Evolutionary conservation across 768 basidiomycete species (phyloP).

Genomic region (Tephrocybe sp.): DNA sequence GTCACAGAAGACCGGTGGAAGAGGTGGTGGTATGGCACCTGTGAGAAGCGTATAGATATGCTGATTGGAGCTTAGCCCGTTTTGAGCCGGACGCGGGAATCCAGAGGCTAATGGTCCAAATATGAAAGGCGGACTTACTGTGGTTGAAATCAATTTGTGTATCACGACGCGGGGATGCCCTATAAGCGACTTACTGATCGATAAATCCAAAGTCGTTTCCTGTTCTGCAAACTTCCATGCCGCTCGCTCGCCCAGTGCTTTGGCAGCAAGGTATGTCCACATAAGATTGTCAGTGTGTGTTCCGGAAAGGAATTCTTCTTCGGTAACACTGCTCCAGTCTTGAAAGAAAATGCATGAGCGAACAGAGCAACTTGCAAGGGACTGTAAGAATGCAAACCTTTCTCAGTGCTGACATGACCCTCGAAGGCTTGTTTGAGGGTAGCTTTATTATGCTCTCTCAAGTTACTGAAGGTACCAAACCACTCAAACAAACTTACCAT

Average conservation of each 20-base stretch:
- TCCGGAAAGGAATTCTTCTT: constrained; percentile 26
- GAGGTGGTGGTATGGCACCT: constrained; percentile 19
- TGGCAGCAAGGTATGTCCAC: constrained; percentile 33
- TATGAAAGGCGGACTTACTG: constrained; percentile 33
- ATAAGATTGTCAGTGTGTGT: constrained; percentile 13
- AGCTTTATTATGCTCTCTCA: constrained; percentile 4
- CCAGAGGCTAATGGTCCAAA: constrained; percentile 30
- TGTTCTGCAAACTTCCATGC: constrained; percentile 38
- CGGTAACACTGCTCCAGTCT: constrained; percentile 35
- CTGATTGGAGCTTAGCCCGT: constrained; percentile 24
- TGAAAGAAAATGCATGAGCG: not conserved
- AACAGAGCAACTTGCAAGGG: no score
- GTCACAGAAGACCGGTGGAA: constrained; percentile 25
- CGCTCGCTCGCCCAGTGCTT: constrained; percentile 36
- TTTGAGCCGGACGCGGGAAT: constrained; percentile 19
- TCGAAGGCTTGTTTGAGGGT: constrained; percentile 17
- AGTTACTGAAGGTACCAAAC: not conserved
- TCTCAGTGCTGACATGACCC: constrained; percentile 21
- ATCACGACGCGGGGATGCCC: no score
- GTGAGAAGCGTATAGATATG: constrained; percentile 26
- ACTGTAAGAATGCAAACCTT: constrained; percentile 16
- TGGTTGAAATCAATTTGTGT: not conserved
- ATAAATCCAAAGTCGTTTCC: constrained; percentile 35
- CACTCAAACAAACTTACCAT: constrained; percentile 9
- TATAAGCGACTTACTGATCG: constrained; percentile 29